Conservation (phyloP, 2,329 filamentous ascomycete species). For the Verticillium nonalfalfae region DNA sequence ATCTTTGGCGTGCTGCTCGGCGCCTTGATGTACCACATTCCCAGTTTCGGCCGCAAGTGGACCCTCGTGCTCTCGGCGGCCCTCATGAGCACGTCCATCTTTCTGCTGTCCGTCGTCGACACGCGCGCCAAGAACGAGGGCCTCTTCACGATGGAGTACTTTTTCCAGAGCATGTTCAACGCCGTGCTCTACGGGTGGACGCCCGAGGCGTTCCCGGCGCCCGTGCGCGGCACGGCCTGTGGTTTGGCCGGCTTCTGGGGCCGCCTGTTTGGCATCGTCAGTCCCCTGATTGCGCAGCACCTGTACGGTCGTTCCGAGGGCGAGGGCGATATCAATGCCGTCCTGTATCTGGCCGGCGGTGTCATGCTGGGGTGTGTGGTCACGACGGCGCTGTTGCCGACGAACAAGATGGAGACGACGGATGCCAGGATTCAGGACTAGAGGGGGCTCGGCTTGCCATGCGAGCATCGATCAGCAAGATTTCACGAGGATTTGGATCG, state of each 20-base stretch:
- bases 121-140: conserved; percentile 18
- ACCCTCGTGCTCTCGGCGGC: conserved; percentile 18
- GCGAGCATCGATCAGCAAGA: background rate
- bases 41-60: conserved; percentile 21
- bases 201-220: conserved; percentile 26
- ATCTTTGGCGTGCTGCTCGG: conserved; percentile 43
- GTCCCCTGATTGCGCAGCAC: conserved; percentile 46
- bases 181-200: conserved; percentile 12
- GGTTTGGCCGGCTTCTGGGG: conserved; percentile 55
- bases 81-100: conserved; percentile 17
- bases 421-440: conserved; percentile 16
- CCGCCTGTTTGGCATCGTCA: conserved; percentile 49
- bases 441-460: too few relatives aligned
- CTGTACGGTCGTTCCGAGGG: conserved; percentile 23
- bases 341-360: conserved; percentile 50
- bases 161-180: conserved; percentile 19
- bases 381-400: conserved; percentile 41
- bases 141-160: conserved; percentile 20
- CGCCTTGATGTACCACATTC: conserved; percentile 35
- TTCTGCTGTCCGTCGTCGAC: conserved; percentile 17
- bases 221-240: conserved; percentile 43
- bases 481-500: background rate
- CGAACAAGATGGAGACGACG: conserved; percentile 23
- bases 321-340: conserved; percentile 35
- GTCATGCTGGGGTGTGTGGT: conserved; percentile 46